Conservation (phyloP, 2,329 filamentous ascomycete genomes). For the Fusarium miscanthi region DNA sequence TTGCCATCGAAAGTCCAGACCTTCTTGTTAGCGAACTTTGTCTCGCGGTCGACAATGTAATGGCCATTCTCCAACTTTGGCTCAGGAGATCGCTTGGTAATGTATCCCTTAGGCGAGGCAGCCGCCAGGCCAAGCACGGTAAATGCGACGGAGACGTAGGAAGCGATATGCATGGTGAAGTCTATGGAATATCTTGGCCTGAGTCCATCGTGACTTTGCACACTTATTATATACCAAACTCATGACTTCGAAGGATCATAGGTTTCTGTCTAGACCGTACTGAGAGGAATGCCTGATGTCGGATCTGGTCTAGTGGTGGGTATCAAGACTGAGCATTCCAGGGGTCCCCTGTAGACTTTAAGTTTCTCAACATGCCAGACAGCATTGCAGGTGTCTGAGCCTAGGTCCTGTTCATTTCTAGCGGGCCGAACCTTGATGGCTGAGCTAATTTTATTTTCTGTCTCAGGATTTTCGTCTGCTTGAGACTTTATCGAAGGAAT, state of each 20-base stretch:
- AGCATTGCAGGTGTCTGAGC: not conserved
- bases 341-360: not conserved
- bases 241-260: not conserved
- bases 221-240: conserved; percentile 5
- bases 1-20: conserved; percentile 39
- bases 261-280: conserved; percentile 22
- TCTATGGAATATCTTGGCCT: not conserved
- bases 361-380: conserved; percentile 12
- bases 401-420: not conserved
- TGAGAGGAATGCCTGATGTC: conserved; percentile 24
- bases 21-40: conserved; percentile 39
- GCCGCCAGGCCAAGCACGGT: conserved; percentile 20
- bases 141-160: conserved; percentile 29
- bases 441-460: not conserved
- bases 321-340: conserved; percentile 20
- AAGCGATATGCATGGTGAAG: conserved; percentile 30
- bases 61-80: conserved; percentile 30
- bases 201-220: not conserved
- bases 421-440: not conserved
- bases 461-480: not conserved
- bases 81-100: conserved; percentile 30
- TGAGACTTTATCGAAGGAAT: not conserved
- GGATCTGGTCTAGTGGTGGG: conserved; percentile 10
- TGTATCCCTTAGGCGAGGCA: conserved; percentile 12
- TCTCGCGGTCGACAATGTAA: conserved; percentile 39